phyloP scores from a whole-genome alignment of 352 stramenopile genomes.

The Peronosclerospora sorghi region DNA sequence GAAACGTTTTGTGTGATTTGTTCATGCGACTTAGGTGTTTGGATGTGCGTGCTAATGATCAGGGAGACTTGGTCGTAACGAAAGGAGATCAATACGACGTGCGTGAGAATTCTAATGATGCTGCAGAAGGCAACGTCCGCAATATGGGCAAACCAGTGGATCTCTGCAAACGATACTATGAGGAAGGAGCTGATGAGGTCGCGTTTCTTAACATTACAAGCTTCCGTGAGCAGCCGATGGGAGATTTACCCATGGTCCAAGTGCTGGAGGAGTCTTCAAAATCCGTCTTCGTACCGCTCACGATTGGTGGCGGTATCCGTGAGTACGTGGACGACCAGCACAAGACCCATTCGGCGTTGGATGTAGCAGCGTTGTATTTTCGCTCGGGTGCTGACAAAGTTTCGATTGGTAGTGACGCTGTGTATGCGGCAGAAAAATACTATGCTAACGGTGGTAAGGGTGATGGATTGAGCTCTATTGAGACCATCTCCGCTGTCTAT shows the following conservation, averaged over 20 bases:
- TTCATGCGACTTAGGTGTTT: constrained; percentile 63
- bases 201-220: constrained; percentile 98
- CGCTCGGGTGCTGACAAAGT: constrained; percentile 97
- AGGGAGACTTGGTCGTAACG: constrained; percentile 95
- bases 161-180: constrained; percentile 91
- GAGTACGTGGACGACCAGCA: constrained; percentile 89
- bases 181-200: constrained; percentile 95
- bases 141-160: constrained; percentile 97
- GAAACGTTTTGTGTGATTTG: background rate
- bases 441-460: constrained; percentile 65
- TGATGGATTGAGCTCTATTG: constrained; percentile 85
- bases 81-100: constrained; percentile 99
- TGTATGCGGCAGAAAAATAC: constrained; percentile 88
- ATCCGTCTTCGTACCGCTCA: constrained; percentile 96
- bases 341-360: constrained; percentile 84
- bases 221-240: constrained; percentile 94
- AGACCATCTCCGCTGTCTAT: constrained; percentile 94
- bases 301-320: constrained; percentile 95
- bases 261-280: constrained; percentile 92
- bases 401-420: constrained; percentile 95
- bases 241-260: constrained; percentile 94
- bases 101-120: constrained; percentile 69
- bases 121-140: constrained; percentile 84
- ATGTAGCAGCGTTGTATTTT: constrained; percentile 95
- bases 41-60: constrained; percentile 94